Base-by-base conservation (phyloP, 2,329 filamentous ascomycete genomes). In the Ophiostoma triangulosporum region DNA sequence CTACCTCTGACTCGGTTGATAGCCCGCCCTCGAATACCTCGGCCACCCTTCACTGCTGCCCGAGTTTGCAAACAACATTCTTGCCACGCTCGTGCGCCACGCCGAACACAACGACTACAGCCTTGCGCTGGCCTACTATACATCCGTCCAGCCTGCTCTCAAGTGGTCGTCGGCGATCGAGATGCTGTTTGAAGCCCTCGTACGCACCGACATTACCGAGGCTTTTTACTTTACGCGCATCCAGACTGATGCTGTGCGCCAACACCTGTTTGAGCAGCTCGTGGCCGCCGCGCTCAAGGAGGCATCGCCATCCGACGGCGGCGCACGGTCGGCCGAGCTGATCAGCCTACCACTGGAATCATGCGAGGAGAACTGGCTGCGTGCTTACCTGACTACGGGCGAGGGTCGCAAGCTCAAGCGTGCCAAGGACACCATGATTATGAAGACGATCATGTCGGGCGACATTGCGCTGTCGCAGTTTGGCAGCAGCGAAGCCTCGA, bases 61-160 rank as follows among this genome's bases (percentile, higher is more conserved):
- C 33, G 88, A 88, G 52, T 94, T 93, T 62, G 78, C 86, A 54
- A 87, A 93, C 67, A 86, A 94, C 57, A 90, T 94, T 51, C 74
- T 93, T 60, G 76, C 77, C 26, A 75, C 77, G 4, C 76, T 93
- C 4, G 78, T 87, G 51, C 75, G 77, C 35, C 75, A 81, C 58
- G 73, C 80, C 22, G 68, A 76, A 35, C 69, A 73, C 40, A 69
- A 75, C 54, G 81, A 88, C 63, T 77, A 79, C 61, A 75, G 70
- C 26, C 73, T 90, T 2, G 77, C 86, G 0, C 74, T 93, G 27
- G 83, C 86, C 11, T 94, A 93, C 68, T 93, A 86, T 68, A 76
- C 89, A 59, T 80, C 83, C 12, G 82, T 84, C 1, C 81, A 82
- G 59, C 88, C 88, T 2, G 78, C 84, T 20, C 71, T 95, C n/a